phyloP scores from a whole-genome alignment of 2,329 filamentous ascomycete species.

The Cercospora brassicicola region DNA sequence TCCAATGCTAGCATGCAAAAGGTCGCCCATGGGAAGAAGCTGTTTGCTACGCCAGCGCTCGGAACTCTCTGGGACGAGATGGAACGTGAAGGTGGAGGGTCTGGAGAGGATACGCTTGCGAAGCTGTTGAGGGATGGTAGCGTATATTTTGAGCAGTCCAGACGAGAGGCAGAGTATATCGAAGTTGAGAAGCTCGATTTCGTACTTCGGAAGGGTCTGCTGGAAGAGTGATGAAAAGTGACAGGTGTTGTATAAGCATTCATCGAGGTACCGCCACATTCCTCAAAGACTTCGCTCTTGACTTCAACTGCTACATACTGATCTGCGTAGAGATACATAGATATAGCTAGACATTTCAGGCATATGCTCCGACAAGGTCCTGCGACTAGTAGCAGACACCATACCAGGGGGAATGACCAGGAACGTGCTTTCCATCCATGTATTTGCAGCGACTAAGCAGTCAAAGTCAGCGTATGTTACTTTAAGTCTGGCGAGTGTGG shows the following conservation, averaged over 20 bases:
- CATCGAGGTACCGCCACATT: not conserved
- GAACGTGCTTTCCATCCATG: not conserved
- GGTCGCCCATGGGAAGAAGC: not conserved
- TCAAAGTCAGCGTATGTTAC: not conserved
- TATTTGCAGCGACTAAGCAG: not conserved
- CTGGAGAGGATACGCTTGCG: not conserved
- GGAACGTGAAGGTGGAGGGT: not conserved
- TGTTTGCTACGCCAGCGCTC: not conserved
- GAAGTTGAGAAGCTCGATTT: not conserved
- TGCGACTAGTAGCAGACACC: not conserved
- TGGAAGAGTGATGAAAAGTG: not conserved
- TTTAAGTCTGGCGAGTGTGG: not conserved
- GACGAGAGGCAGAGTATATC: not conserved
- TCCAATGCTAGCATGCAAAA: not conserved
- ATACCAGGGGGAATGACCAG: too few relatives aligned
- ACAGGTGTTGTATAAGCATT: not conserved
- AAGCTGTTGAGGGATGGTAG: not conserved
- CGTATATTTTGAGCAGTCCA: not conserved
- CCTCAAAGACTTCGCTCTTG: not conserved
- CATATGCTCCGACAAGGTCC: not conserved
- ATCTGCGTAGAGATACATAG: not conserved
- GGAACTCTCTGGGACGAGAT: not conserved
- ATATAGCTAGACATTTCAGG: not conserved
- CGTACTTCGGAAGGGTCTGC: not conserved
- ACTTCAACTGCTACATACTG: not conserved